Base-by-base conservation (phyloP, 2,329 filamentous ascomycete genomes). In the Fusarium nanum region DNA sequence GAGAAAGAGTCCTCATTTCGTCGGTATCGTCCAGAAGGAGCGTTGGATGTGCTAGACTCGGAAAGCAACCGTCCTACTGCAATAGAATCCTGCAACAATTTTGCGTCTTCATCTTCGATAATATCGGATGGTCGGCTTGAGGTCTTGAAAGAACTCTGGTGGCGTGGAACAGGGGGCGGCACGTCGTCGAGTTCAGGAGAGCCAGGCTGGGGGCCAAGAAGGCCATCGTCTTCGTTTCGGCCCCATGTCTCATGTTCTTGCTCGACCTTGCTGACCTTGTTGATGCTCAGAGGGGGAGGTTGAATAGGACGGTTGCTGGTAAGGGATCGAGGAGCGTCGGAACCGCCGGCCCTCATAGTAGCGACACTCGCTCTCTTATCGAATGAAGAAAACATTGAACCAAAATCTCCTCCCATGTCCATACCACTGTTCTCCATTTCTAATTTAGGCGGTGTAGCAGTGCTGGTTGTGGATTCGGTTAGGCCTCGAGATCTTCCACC, bases 371-470 rank as follows among this genome's bases (percentile, higher is more conserved):
- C 80, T 64, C 86, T 81, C 76, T 88, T 88, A 67, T 87, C 86
- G 50, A 87, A 86, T n/a, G 79, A 81, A 13, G 81, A 80, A 42
- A 89, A 82, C 84, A 89, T 87, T 59, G 82, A 86, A 63, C 85
- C 83, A 67, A 89, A 87, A 72, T 89, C 87, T 48, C 86, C 84
- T 18, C 87, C 87, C 49, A 89, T 75, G 71, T 89, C 87, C 18
- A 89, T 73, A 42, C 78, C 77, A 57, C 83, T 72, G 28, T 80
- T 77, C 57, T 82, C 83, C 47, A 86, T 77, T 55, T 82, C 83
- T 40, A 86, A 75, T 52, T 82, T 83, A 7, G 84, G 84, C 14
- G 83, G 85, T 2, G 85, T 88, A 14, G 85, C 81, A 9, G 86
- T 88, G 70, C 83, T 86, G 14, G 82, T 78, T 11, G 87, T 88